phyloP scores from a whole-genome alignment of 2,329 filamentous ascomycete genomes.

The Ambrosiella beaveri region DNA sequence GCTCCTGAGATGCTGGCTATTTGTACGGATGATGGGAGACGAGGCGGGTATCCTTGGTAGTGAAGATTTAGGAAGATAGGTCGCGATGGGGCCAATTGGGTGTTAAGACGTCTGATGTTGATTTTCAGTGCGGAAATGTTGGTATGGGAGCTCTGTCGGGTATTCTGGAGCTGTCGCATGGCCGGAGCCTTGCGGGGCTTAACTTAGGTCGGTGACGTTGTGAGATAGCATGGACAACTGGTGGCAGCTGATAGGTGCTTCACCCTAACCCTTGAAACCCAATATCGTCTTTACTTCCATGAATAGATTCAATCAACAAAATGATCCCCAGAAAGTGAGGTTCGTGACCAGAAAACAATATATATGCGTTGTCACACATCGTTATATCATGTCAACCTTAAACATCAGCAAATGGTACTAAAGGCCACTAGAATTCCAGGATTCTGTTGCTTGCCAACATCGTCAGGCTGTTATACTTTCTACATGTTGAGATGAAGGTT shows the following conservation, averaged over 20 bases:
- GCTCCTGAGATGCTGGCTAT: not conserved
- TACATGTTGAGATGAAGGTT: not conserved
- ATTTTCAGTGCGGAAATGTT: too few species aligned
- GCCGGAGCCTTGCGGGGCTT: not conserved
- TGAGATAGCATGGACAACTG: not conserved
- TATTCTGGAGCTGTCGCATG: not conserved
- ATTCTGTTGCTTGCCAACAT: not conserved
- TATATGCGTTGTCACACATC: too few species aligned
- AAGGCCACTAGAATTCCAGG: not conserved
- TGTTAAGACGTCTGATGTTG: too few species aligned
- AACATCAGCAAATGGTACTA: not conserved
- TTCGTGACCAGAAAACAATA: too few species aligned
- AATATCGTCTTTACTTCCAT: not conserved
- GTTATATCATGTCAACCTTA: not conserved
- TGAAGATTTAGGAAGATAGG: too few species aligned
- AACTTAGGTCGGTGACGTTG: not conserved
- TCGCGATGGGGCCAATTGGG: too few species aligned
- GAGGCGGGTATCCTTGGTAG: not conserved
- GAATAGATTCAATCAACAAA: not conserved
- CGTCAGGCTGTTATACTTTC: not conserved
- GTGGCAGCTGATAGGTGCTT: not conserved
- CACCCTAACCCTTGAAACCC: not conserved
- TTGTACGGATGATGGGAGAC: not conserved
- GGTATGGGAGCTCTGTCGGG: not conserved
- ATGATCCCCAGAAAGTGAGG: too few species aligned